phyloP scores from a whole-genome alignment of 129 eudicot genomes.

The Silybum marianum region DNA sequence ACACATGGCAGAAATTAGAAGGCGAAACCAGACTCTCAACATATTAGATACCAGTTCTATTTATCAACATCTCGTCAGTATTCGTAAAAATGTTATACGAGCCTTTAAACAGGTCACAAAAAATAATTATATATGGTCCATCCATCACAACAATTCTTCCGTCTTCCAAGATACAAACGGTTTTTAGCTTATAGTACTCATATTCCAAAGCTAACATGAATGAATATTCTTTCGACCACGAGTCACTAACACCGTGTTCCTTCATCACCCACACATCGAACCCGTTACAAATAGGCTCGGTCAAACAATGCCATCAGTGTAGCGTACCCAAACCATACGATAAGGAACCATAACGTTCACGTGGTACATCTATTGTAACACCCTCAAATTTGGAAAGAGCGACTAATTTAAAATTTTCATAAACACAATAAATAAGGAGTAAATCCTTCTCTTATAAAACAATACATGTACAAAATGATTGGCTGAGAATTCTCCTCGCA shows the following conservation, averaged over 20 bases:
- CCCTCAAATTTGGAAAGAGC: no score
- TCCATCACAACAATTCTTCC: background rate
- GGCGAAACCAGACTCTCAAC: constrained; percentile 9
- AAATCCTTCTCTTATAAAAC: no score
- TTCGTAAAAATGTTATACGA: background rate
- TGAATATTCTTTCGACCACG: constrained; percentile 1
- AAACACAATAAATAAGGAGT: no score
- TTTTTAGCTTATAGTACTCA: background rate
- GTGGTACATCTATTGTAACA: background rate
- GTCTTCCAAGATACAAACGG: background rate
- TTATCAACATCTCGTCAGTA: background rate
- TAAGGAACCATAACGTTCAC: no score
- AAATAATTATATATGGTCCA: background rate
- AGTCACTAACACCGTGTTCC: background rate
- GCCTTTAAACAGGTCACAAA: background rate
- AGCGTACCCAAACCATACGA: background rate
- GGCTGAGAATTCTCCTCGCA: no score
- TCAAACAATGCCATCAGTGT: constrained; percentile 11
- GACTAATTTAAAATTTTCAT: no score
- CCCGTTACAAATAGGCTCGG: background rate
- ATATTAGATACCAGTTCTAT: background rate
- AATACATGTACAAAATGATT: no score
- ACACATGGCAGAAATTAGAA: background rate
- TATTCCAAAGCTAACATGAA: background rate
- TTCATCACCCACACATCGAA: constrained; percentile 19